phyloP scores from a whole-genome alignment of 1,284 basidiomycete species.

The Malassezia furfur region DNA sequence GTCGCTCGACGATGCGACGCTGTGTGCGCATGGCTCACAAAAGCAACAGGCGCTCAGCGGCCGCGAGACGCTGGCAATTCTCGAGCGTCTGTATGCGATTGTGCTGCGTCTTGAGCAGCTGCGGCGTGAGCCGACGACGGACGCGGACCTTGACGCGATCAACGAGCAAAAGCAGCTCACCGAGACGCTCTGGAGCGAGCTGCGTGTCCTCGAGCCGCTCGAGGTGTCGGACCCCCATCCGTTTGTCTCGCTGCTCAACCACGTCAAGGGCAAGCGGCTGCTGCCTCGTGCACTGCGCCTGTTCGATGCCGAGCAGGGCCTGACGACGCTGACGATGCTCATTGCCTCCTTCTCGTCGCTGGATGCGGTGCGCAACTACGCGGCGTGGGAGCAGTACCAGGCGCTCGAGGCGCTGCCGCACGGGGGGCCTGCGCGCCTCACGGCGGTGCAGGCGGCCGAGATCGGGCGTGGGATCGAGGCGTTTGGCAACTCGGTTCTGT shows the following conservation, averaged over 20 bases:
- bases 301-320: slow-evolving; percentile 66
- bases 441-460: slow-evolving; percentile 50
- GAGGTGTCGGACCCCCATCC: slow-evolving; percentile 95
- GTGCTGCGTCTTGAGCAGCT: slow-evolving; percentile 78
- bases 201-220: slow-evolving; percentile 79
- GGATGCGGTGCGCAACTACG: slow-evolving; percentile 52
- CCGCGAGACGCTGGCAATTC: slow-evolving; percentile 65
- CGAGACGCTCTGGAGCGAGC: slow-evolving; percentile 61
- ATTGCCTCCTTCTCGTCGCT: slow-evolving; percentile 88
- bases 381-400: slow-evolving; percentile 18
- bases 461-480: slow-evolving; percentile 78
- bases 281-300: slow-evolving; percentile 82
- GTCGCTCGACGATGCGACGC: slow-evolving; percentile 52
- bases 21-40: slow-evolving; percentile 54
- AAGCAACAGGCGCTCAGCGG: slow-evolving; percentile 57
- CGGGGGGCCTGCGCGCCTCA: slow-evolving; percentile 4
- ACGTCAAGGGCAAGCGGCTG: slow-evolving; percentile 85
- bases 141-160: slow-evolving; percentile 14
- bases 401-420: slow-evolving; percentile 8
- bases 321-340: slow-evolving; percentile 79
- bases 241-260: slow-evolving; percentile 80
- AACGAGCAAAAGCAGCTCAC: slow-evolving; percentile 26
- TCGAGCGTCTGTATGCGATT: slow-evolving; percentile 79
- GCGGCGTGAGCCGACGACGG: slow-evolving; percentile 58
- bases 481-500: slow-evolving; percentile 75